These are phyloP conservation scores for Erysimum cheiri DNA, from an alignment of 441 rosid species.

Conservation along the genomic window DNA sequence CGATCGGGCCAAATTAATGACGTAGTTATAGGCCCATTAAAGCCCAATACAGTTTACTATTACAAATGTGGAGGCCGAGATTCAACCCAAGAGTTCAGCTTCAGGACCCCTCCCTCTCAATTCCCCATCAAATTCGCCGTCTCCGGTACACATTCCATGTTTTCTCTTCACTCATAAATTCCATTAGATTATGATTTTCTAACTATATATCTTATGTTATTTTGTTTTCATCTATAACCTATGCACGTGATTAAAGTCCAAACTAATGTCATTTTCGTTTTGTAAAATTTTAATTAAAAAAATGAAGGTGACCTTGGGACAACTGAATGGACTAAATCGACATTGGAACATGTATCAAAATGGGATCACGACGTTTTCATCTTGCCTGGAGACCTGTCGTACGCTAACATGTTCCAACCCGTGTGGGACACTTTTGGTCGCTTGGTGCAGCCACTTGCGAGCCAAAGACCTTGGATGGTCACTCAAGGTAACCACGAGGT, in stretches of 20 bases:
- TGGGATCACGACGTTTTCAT: conserved; percentile 58
- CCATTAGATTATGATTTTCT: not conserved
- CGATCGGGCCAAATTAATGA: conserved; percentile 65
- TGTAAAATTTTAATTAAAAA: not conserved
- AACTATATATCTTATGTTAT: too few relatives aligned
- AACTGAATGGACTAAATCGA: conserved; percentile 61
- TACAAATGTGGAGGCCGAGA: conserved; percentile 64
- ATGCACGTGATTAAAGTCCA: not conserved
- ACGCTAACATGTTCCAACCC: conserved; percentile 55
- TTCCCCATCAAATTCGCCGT: conserved; percentile 66
- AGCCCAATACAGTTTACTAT: conserved; percentile 56
- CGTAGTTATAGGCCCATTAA: conserved; percentile 63
- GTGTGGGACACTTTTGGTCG: conserved; percentile 74
- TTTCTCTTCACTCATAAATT: not conserved
- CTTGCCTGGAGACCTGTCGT: conserved; percentile 70
- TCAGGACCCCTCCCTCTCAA: conserved; percentile 65
- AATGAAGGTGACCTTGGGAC: conserved; percentile 72
- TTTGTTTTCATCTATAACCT: too few relatives aligned
- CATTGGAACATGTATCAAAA: conserved; percentile 57
- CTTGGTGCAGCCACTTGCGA: conserved; percentile 69
- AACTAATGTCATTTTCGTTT: not conserved
- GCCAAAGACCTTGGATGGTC: conserved; percentile 81
- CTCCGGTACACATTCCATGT: conserved; percentile 47
- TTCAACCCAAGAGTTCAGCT: conserved; percentile 53
- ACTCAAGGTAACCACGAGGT: conserved; percentile 80